Evolutionary conservation across 2,329 filamentous ascomycete genomes (phyloP), one percentile per base, ranked within the genome.

Genomic region (Venturia nashicola): DNA sequence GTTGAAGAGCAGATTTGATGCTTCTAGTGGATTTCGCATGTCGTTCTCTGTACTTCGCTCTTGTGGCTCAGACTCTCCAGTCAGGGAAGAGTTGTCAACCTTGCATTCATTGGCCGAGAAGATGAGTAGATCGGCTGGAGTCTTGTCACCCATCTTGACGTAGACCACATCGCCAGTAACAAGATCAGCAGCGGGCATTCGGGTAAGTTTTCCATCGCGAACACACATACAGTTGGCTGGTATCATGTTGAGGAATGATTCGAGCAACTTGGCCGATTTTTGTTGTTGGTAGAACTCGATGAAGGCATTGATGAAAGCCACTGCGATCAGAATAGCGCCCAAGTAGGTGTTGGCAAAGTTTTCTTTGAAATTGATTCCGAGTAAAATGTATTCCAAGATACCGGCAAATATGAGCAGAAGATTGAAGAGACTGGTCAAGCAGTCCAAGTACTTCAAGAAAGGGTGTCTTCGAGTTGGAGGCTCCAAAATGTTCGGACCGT

Each of bases 21-120:
- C 90, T 87, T 63, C 86, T 87, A 63, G 36, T 3, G 61, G 87
- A 89, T 76, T 91, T 88, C 67, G 88, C 88, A 18, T 88, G 90
- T 46, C 90, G 81, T 65, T 89, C 80, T 14, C 87, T 86, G 73
- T 90, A 86, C 66, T 94, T 89, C 67, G 87, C 88, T 61, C 86
- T 87, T 66, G 90, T 76, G 73, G 82, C 83, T 67, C 86, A 81
- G 66, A 86, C 71, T 18, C 81, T 71, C 67, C 61, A 27, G 61
- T 55, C 34, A 63, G 34, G 34, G 36, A 63, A 16, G 61, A 54
- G 14, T 55, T 63, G 34, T 63, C 48, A 6, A 54, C 61, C 9
- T 57, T 59, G 61, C 61, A 55, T 12, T 63, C 60, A n/a, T 4
- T 14, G 20, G 23, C 32, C 16, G 40, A 23, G 18, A 61, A 61